Conservation (phyloP, 352 stramenopile species). For the Pythium insidiosum region DNA sequence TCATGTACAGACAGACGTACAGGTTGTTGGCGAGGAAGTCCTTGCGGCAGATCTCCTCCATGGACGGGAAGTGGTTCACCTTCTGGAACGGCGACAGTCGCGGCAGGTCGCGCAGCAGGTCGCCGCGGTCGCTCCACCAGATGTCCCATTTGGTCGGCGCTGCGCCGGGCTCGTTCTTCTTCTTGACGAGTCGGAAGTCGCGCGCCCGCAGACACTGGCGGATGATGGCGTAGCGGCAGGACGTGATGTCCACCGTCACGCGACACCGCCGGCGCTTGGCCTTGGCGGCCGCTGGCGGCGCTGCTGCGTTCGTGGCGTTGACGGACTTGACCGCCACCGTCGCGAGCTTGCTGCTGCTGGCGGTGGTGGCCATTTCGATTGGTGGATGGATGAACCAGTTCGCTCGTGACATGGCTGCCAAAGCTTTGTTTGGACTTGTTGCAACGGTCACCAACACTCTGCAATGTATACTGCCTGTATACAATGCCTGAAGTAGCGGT, state of each 20-base stretch:
- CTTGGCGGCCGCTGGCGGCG: background rate
- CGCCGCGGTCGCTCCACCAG: slow-evolving; percentile 39
- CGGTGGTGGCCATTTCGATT: background rate
- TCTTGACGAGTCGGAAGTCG: slow-evolving; percentile 32
- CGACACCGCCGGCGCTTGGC: slow-evolving; percentile 4
- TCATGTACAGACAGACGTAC: slow-evolving; percentile 8
- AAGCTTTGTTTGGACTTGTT: too few relatives aligned
- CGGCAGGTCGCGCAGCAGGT: slow-evolving; percentile 28
- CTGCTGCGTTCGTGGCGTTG: background rate
- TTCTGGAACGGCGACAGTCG: slow-evolving; percentile 39
- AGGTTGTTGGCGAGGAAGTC: slow-evolving; percentile 46
- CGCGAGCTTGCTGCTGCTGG: slow-evolving; percentile 1
- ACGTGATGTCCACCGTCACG: slow-evolving; percentile 28
- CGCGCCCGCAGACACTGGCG: slow-evolving; percentile 26
- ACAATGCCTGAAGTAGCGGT: too few relatives aligned
- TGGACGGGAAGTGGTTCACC: slow-evolving; percentile 44
- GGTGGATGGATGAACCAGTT: background rate
- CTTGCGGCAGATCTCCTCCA: slow-evolving; percentile 50
- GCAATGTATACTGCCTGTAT: too few relatives aligned
- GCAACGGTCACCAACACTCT: too few relatives aligned
- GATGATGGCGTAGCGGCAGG: slow-evolving; percentile 38
- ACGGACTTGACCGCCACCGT: slow-evolving; percentile 6
- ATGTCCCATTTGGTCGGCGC: slow-evolving; percentile 30
- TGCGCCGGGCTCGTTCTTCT: slow-evolving; percentile 7
- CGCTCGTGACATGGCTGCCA: background rate